Evolutionary conservation across 108 stramenopile species (phyloP).

Genomic region (Schizochytrium sp.): DNA sequence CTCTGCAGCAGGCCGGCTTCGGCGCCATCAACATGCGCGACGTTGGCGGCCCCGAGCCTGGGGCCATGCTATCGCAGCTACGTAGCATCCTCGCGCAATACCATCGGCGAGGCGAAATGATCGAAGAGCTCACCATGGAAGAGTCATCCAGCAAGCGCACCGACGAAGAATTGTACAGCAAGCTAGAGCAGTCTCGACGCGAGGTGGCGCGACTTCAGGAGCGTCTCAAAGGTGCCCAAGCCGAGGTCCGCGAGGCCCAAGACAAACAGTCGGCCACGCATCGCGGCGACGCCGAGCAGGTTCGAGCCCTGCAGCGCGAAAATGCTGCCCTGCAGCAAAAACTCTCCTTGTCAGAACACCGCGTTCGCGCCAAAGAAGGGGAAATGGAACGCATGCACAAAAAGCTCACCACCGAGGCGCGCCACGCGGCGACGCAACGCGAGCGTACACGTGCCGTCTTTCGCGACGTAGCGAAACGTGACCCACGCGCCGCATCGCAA

Average conservation of each 20-base stretch:
- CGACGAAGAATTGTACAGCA: background rate
- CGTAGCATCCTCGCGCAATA: background rate
- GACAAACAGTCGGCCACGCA: background rate
- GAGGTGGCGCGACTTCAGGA: background rate
- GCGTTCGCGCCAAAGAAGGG: conserved; percentile 21
- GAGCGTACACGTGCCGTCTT: background rate
- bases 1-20: background rate
- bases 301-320: background rate
- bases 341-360: background rate
- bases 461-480: background rate
- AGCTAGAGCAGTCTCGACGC: background rate
- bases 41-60: background rate
- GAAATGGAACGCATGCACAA: conserved; percentile 15
- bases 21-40: background rate
- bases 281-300: background rate
- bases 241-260: background rate
- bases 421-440: background rate
- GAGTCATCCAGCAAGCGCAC: background rate
- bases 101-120: background rate
- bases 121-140: background rate
- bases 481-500: background rate
- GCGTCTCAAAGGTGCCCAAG: background rate
- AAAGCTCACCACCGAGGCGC: background rate
- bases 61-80: background rate
- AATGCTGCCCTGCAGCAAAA: background rate